These are phyloP conservation scores for Melanomma pulvis-pyrius DNA, from an alignment of 495 filamentous ascomycete species.

Conservation along the genomic window DNA sequence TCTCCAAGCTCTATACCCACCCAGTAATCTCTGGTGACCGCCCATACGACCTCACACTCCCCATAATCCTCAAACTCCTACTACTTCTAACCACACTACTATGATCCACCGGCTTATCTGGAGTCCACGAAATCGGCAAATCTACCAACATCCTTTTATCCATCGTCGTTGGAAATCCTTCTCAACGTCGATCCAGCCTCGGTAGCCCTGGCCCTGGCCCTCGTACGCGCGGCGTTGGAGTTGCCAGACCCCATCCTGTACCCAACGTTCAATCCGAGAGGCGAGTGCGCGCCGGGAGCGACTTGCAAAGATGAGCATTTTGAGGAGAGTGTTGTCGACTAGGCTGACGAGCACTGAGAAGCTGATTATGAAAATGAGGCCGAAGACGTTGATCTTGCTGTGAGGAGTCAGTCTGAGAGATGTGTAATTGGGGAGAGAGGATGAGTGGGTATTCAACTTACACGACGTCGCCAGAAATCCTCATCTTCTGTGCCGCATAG, in stretches of 20 bases:
- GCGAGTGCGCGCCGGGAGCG: constrained; percentile 2
- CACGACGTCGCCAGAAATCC: constrained; percentile 4
- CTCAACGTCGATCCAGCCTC: background rate
- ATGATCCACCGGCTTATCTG: background rate
- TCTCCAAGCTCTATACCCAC: background rate
- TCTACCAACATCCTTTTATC: background rate
- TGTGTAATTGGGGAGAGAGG: background rate
- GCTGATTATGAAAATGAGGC: background rate
- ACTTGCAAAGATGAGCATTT: background rate
- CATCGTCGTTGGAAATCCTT: background rate
- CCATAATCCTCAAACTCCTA: background rate
- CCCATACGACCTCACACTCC: background rate
- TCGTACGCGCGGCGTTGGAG: constrained; percentile 9
- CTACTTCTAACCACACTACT: background rate
- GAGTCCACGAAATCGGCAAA: background rate
- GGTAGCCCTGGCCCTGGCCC: background rate
- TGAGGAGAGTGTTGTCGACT: constrained; percentile 4
- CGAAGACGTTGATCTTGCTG: constrained; percentile 15
- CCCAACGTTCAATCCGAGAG: constrained; percentile 8
- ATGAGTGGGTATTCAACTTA: background rate
- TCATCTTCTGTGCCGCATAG: constrained; percentile 1
- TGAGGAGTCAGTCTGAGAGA: background rate
- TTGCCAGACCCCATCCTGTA: constrained; percentile 18
- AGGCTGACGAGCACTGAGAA: background rate
- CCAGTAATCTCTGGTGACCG: background rate